Evolutionary conservation across 495 filamentous ascomycete genomes (phyloP).

Genomic region (Ascodesmis nigricans): DNA sequence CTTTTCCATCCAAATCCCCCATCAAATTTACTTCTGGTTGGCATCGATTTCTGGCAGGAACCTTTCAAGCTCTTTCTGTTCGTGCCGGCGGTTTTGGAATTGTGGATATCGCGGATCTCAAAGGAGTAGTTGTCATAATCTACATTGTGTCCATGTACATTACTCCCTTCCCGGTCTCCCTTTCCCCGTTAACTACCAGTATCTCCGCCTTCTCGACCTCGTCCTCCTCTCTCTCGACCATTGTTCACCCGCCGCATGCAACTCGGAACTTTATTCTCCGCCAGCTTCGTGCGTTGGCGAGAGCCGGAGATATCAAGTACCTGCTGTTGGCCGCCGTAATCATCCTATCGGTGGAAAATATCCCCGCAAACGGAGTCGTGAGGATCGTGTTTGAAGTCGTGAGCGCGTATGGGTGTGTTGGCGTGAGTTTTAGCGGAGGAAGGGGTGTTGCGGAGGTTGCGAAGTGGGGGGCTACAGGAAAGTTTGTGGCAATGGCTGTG

Average conservation of each 20-base stretch:
- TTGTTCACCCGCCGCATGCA: neutral
- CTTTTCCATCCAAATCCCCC: slow-evolving; percentile 46
- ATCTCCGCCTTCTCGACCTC: slow-evolving; percentile 6
- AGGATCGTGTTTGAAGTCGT: slow-evolving; percentile 75
- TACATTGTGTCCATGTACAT: slow-evolving; percentile 73
- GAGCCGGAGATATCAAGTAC: slow-evolving; percentile 70
- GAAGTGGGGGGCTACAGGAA: slow-evolving; percentile 46
- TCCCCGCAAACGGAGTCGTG: slow-evolving; percentile 56
- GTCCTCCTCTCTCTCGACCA: neutral
- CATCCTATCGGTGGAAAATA: slow-evolving; percentile 48
- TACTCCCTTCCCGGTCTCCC: slow-evolving; percentile 8
- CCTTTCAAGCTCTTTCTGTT: slow-evolving; percentile 64
- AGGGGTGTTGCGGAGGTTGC: slow-evolving; percentile 46
- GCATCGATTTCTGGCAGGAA: slow-evolving; percentile 47
- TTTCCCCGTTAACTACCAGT: neutral
- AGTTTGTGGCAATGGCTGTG: slow-evolving; percentile 54
- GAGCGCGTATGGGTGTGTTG: slow-evolving; percentile 66
- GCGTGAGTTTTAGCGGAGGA: slow-evolving; percentile 48
- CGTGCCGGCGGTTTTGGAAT: slow-evolving; percentile 71
- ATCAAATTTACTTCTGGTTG: slow-evolving; percentile 34
- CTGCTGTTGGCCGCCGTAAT: slow-evolving; percentile 40
- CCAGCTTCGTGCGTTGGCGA: slow-evolving; percentile 55
- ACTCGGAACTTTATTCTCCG: slow-evolving; percentile 31
- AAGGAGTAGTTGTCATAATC: slow-evolving; percentile 50
- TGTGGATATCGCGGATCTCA: slow-evolving; percentile 44